Evolutionary conservation across 768 basidiomycete species (phyloP).

Genomic region (Mycena filopes): DNA sequence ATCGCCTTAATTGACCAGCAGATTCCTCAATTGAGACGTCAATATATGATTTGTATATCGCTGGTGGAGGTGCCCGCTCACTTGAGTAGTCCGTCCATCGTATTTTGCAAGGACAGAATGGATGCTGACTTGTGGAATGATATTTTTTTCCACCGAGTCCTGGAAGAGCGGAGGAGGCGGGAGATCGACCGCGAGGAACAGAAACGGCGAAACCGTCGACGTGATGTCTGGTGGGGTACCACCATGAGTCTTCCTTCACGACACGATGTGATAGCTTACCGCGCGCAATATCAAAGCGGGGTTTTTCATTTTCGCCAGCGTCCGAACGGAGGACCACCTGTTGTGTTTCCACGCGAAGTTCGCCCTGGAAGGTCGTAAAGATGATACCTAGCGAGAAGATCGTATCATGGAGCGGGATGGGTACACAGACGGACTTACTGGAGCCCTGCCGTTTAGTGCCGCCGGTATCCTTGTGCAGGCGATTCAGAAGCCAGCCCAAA

Average conservation of each 20-base stretch:
- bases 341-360: constrained; percentile 92
- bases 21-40: constrained; percentile 69
- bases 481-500: constrained; percentile 94
- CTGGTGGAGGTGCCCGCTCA: constrained; percentile 44
- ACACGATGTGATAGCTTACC: constrained; percentile 58
- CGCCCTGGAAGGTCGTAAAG: constrained; percentile 94
- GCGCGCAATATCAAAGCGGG: constrained; percentile 93
- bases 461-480: constrained; percentile 90
- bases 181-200: constrained; percentile 95
- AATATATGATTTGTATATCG: constrained; percentile 14
- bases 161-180: constrained; percentile 99
- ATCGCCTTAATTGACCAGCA: constrained; percentile 84
- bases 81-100: constrained; percentile 91
- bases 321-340: constrained; percentile 89
- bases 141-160: constrained; percentile 96
- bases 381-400: constrained; percentile 73
- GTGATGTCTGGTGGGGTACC: constrained; percentile 82
- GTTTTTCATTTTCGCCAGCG: constrained; percentile 79
- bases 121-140: constrained; percentile 97
- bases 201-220: constrained; percentile 85
- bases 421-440: constrained; percentile 62
- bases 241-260: constrained; percentile 20
- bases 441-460: constrained; percentile 94
- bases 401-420: constrained; percentile 32
- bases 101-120: constrained; percentile 93